phyloP scores from a whole-genome alignment of 2,329 filamentous ascomycete species.

The Chrysosporium queenslandicum region DNA sequence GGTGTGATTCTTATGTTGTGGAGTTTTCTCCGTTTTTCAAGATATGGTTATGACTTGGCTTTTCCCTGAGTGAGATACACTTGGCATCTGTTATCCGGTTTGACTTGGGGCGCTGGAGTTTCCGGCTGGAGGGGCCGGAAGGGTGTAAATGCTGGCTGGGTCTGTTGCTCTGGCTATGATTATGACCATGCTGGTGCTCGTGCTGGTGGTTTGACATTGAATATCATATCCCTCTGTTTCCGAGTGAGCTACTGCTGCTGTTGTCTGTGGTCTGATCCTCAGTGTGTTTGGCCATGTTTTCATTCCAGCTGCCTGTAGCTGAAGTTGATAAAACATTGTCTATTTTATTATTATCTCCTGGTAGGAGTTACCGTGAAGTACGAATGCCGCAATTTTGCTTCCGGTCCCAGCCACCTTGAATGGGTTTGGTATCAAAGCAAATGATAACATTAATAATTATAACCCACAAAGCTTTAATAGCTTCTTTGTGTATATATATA shows the following conservation, averaged over 20 bases:
- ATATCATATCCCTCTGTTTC: background rate
- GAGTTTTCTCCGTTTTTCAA: background rate
- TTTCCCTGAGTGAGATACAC: background rate
- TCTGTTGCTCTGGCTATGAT: background rate
- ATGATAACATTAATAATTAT: no score
- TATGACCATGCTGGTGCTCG: background rate
- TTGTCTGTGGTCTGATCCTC: no score
- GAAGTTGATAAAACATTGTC: no score
- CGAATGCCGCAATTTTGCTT: no score
- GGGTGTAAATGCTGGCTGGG: background rate
- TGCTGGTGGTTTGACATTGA: background rate
- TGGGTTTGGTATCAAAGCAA: no score
- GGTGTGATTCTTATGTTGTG: background rate
- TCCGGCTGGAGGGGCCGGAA: background rate
- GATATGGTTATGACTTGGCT: background rate
- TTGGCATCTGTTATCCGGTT: background rate
- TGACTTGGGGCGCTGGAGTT: background rate
- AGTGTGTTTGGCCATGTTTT: no score
- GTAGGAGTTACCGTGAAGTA: no score
- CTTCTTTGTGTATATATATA: no score
- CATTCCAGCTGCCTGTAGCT: no score
- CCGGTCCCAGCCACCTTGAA: no score
- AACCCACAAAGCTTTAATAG: no score
- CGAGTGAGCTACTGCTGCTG: background rate
- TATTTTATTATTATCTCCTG: no score